These are phyloP conservation scores for Sambucus nigra DNA, from an alignment of 129 eudicot species.

Conservation along the genomic window DNA sequence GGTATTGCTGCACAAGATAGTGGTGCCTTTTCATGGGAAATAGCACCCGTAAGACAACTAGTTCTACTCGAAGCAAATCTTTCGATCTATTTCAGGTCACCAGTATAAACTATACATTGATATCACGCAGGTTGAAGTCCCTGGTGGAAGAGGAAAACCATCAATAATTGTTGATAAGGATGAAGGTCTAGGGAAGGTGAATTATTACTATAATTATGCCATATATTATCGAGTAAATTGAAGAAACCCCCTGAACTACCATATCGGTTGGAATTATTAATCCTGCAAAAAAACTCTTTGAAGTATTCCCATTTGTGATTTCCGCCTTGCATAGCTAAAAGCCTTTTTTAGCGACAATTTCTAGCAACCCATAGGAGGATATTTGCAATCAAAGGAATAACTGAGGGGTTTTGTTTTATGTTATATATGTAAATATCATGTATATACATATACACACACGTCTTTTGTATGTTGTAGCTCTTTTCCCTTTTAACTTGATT, in stretches of 20 bases:
- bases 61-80: conserved; percentile 9
- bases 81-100: conserved; percentile 8
- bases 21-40: conserved; percentile 93
- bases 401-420: too few species aligned
- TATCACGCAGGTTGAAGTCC: conserved; percentile 78
- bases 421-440: too few species aligned
- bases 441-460: too few species aligned
- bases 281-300: background rate
- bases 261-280: background rate
- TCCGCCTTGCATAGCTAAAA: too few species aligned
- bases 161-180: conserved; percentile 86
- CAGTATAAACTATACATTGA: conserved; percentile 8
- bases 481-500: background rate
- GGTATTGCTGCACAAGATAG: conserved; percentile 86
- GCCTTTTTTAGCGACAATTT: too few species aligned
- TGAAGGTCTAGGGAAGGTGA: conserved; percentile 94
- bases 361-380: too few species aligned
- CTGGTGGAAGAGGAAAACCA: conserved; percentile 97
- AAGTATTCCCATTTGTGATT: too few species aligned
- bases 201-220: background rate
- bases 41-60: conserved; percentile 65
- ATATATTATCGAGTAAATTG: too few species aligned
- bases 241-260: too few species aligned
- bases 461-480: background rate
- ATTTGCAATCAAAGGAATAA: too few species aligned